Base-by-base conservation (phyloP, 2,329 filamentous ascomycete genomes). In the Pestalotiopsis sp. region DNA sequence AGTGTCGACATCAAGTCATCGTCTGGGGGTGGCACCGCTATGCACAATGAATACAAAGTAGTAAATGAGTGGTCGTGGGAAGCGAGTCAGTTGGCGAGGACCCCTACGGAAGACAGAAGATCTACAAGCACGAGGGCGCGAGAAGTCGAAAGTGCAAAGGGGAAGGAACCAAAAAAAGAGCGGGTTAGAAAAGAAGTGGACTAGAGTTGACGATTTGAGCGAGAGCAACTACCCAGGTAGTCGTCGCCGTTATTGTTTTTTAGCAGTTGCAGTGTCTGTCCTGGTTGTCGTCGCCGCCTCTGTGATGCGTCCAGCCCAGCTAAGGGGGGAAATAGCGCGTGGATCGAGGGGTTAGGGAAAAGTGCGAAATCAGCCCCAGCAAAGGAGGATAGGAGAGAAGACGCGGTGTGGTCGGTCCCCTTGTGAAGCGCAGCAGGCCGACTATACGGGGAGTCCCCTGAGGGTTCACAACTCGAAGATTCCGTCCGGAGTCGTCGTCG, bases 1-100 rank as follows among this genome's bases (percentile, higher is more conserved):
- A 66, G 67, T 70, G 69, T 66, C 36, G 68, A 68, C 70, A 72
- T 75, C 74, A 77, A 74, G 66, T 74, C 77, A 78, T 77, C 69
- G 71, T 73, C 74, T 68, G 68, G 31, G 31, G 31, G 31, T 1
- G 31, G 66, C 67, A 68, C 68, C 69, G 71, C 62, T 57, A 61
- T 57, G 61, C 69, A 69, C 38, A 49, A 68, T 6, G 27, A 36
- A 14, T 61, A 36, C 45, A 52, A 52, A 52, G n/a, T 69, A 40
- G 25, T 67, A 71, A 67, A 36, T 52, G 45, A 52, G 14, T 52
- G 31, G 11, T 62, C 17, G 57, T 25, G 25, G 23, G 57, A 36
- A 62, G 31, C 59, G 59, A 62, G 41, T 66, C 49, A 56, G 40
- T 57, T 31, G 63, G 63, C 31, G 31, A 17, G 17, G 17, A 23